Evolutionary conservation across 2,329 filamentous ascomycete genomes (phyloP).

Genomic region (Stagonosporopsis cucurbitacearum): DNA sequence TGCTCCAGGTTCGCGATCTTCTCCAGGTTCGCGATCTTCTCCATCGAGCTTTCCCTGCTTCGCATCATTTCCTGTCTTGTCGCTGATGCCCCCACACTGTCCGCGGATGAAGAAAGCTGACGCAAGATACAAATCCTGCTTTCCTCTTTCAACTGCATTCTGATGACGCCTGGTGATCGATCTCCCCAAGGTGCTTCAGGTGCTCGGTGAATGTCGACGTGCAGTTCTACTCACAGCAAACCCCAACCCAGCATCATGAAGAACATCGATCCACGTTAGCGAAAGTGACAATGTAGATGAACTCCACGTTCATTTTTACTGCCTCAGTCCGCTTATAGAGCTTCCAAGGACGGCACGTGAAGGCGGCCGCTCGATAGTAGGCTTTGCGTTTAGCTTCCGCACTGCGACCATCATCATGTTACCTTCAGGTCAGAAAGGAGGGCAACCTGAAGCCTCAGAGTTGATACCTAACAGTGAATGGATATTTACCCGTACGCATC

Average conservation of each 20-base stretch:
- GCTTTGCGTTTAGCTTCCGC: no score
- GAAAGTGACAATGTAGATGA: not conserved
- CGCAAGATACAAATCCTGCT: slow-evolving; percentile 4
- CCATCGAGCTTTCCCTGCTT: slow-evolving; percentile 15
- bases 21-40: slow-evolving; percentile 9
- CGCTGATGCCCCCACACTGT: slow-evolving; percentile 5
- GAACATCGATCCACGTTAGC: not conserved
- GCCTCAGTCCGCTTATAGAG: no score
- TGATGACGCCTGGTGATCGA: not conserved
- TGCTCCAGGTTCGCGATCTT: slow-evolving; percentile 15
- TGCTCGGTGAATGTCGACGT: not conserved
- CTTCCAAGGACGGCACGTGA: no score
- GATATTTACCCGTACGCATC: slow-evolving; percentile 2
- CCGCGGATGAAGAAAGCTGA: slow-evolving; percentile 12
- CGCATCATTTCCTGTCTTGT: slow-evolving; percentile 11
- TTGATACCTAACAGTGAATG: not conserved
- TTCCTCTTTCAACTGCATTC: not conserved
- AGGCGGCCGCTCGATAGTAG: no score
- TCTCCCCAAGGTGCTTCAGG: not conserved
- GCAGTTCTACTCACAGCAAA: slow-evolving; percentile 2
- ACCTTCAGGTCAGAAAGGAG: not conserved
- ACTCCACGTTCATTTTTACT: not conserved
- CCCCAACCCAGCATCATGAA: not conserved
- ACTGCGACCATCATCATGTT: not conserved
- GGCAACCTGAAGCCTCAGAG: not conserved